Conservation (phyloP, 768 basidiomycete genomes). For the Lactifluus piperatus region DNA sequence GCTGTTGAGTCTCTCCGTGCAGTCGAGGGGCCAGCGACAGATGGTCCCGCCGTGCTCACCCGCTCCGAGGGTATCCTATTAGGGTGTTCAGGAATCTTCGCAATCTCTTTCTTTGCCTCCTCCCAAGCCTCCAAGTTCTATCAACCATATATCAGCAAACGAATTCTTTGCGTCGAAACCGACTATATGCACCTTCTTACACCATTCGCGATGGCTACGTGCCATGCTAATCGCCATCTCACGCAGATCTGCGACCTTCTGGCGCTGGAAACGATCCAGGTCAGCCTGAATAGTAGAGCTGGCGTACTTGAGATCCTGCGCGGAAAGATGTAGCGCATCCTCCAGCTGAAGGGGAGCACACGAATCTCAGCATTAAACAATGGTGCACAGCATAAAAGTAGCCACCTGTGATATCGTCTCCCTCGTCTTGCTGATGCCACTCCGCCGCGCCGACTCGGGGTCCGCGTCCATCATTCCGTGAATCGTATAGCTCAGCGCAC, state of each 20-base stretch:
- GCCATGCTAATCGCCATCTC: slow-evolving; percentile 93
- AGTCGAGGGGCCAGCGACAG: slow-evolving; percentile 22
- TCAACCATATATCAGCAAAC: neutral
- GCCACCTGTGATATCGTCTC: slow-evolving; percentile 91
- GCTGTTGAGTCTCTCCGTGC: slow-evolving; percentile 59
- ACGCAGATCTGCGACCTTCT: slow-evolving; percentile 93
- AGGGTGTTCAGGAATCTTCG: slow-evolving; percentile 85
- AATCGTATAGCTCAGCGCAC: slow-evolving; percentile 87
- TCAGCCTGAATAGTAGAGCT: slow-evolving; percentile 96
- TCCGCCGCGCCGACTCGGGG: slow-evolving; percentile 90
- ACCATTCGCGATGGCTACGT: slow-evolving; percentile 90
- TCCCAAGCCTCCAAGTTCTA: slow-evolving; percentile 98
- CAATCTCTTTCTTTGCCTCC: slow-evolving; percentile 87
- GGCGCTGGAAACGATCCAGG: slow-evolving; percentile 94
- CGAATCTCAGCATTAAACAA: slow-evolving; percentile 8
- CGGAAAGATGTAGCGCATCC: slow-evolving; percentile 85
- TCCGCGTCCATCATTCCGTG: slow-evolving; percentile 99
- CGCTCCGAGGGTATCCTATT: slow-evolving; percentile 48
- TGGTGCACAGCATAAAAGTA: neutral
- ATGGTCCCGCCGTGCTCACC: slow-evolving; percentile 22
- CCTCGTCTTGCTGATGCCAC: slow-evolving; percentile 87
- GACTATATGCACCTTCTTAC: slow-evolving; percentile 62
- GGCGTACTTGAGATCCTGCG: slow-evolving; percentile 93
- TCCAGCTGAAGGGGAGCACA: slow-evolving; percentile 55
- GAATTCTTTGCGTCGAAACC: neutral